Base-by-base conservation (phyloP, 805 yeast species). In the Kluyveromyces nonfermentans region DNA sequence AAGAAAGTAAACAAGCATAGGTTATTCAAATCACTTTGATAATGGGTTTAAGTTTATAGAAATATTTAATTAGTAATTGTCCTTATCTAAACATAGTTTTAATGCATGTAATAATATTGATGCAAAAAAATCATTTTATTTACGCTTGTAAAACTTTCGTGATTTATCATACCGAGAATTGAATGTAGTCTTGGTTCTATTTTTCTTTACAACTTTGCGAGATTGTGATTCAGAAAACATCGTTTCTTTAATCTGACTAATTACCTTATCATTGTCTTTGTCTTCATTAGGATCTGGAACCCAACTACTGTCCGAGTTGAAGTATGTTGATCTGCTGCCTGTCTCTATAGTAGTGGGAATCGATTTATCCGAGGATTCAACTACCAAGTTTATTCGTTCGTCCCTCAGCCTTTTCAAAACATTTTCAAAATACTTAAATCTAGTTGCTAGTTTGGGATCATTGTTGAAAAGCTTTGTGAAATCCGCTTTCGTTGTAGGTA, bases 401-500 rank as follows among this genome's bases (percentile, higher is more conserved):
- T 35, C 16, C 20, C 59, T 49, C 15, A 60, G 33, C 15, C 50
- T 53, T 46, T 49, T 46, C 5, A 62, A 50, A 0, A 50, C 46
- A 14, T 49, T 41, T 40, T 51, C 57, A 21, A 62, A 51, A 36
- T 50, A 52, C 28, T 48, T 54, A 28, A 48, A 62, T 32, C 53
- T 52, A 14, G 49, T 52, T 7, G 50, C 45, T 19, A 55, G 57
- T 2, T 34, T n/a, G 9, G 32, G 45, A 14, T 48, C 52, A 7
- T 46, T 49, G 9, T 51, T 47, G 12, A 52, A 50, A 5, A 62
- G 33, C 4, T 45, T 46, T 5, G 46, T 31, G 43, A 57, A 60
- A 32, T 57, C 62, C 2, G 48, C 54, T 18, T 52, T 55, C 3
- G 55, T 46, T 5, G 46, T 44, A 2, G 66, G 66, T 14, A 62